Conservation (phyloP, 768 basidiomycete genomes). For the Amanita subjunquillea region DNA sequence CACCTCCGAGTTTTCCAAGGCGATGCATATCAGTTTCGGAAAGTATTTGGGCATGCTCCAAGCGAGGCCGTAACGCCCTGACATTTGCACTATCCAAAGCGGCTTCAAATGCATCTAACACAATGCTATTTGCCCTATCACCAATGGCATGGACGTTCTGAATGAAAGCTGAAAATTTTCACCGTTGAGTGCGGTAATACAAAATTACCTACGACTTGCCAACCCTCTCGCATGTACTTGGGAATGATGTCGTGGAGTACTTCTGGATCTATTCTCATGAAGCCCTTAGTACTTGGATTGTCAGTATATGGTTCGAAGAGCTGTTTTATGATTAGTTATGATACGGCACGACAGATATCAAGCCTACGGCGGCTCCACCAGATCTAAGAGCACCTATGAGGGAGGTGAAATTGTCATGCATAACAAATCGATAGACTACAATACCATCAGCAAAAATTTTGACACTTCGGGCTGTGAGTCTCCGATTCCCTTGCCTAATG, state of each 20-base stretch:
- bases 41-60: conserved; percentile 91
- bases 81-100: conserved; percentile 52
- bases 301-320: conserved; percentile 78
- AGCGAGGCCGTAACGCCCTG: conserved; percentile 58
- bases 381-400: conserved; percentile 68
- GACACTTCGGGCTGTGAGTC: conserved; percentile 63
- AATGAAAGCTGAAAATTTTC: not conserved
- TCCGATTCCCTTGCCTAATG: conserved; percentile 45
- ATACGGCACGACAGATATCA: not conserved
- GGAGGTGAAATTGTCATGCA: conserved; percentile 7
- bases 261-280: conserved; percentile 62
- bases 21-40: conserved; percentile 65
- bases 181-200: not conserved
- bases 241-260: conserved; percentile 54
- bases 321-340: conserved; percentile 20
- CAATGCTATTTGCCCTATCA: conserved; percentile 78
- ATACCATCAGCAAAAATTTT: conserved; percentile 72
- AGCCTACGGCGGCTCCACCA: conserved; percentile 76
- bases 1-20: conserved; percentile 73
- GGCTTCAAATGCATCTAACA: conserved; percentile 75
- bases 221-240: conserved; percentile 66
- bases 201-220: conserved; percentile 71
- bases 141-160: conserved; percentile 86
- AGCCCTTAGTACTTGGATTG: conserved; percentile 63
- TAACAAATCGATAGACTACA: not conserved